Evolutionary conservation across 2,329 filamentous ascomycete species (phyloP).

Genomic region (Aspergillus floridensis): DNA sequence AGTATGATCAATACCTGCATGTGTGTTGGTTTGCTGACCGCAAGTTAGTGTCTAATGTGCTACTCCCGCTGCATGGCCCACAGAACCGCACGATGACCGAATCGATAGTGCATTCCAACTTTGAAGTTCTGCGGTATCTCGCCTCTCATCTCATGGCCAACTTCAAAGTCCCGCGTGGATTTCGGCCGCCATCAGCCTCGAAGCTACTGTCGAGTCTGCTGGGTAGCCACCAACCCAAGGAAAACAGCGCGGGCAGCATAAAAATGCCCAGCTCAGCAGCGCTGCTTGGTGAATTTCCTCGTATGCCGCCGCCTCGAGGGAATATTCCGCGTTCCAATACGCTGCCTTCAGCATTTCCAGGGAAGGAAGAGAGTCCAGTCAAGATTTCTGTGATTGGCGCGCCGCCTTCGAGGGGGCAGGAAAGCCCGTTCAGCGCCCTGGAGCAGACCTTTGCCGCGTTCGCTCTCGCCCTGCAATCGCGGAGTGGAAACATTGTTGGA

Average conservation of each 20-base stretch:
- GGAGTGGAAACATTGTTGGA: slow-evolving; percentile 83
- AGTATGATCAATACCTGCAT: slow-evolving; percentile 31
- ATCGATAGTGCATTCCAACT: slow-evolving; percentile 72
- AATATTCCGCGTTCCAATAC: slow-evolving; percentile 44
- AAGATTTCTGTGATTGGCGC: slow-evolving; percentile 55
- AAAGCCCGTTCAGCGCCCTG: slow-evolving; percentile 68
- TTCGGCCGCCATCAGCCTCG: slow-evolving; percentile 79
- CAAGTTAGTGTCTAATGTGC: slow-evolving; percentile 66
- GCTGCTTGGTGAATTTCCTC: slow-evolving; percentile 44
- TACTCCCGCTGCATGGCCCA: slow-evolving; percentile 67
- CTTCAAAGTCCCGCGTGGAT: slow-evolving; percentile 59
- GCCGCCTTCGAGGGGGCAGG: slow-evolving; percentile 47
- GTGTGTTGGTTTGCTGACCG: slow-evolving; percentile 10
- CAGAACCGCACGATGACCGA: slow-evolving; percentile 50
- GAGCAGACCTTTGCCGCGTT: slow-evolving; percentile 86
- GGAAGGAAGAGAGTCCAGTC: slow-evolving; percentile 39
- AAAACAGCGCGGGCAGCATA: slow-evolving; percentile 26
- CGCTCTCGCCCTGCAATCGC: slow-evolving; percentile 74
- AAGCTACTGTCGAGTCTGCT: slow-evolving; percentile 86
- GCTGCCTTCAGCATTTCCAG: slow-evolving; percentile 46
- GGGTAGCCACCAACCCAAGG: slow-evolving; percentile 50
- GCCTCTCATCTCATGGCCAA: slow-evolving; percentile 61
- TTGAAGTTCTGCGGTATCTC: slow-evolving; percentile 70
- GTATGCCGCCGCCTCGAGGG: slow-evolving; percentile 39
- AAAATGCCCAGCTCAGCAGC: slow-evolving; percentile 38